phyloP scores from a whole-genome alignment of 768 basidiomycete genomes.

The Neoboletus subvelutipes region DNA sequence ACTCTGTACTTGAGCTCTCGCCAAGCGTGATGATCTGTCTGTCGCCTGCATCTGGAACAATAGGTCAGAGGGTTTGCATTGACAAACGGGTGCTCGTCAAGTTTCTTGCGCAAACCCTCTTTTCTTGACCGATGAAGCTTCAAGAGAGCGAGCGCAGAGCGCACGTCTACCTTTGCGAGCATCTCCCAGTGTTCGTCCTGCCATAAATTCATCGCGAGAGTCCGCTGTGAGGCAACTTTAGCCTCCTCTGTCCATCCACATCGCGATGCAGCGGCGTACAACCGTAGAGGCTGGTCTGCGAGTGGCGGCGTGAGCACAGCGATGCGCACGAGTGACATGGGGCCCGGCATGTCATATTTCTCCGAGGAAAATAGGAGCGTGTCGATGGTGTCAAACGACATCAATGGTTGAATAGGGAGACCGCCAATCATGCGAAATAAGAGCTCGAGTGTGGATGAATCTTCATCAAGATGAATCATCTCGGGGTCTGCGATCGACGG shows the following conservation, averaged over 20 bases:
- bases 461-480: conserved; percentile 57
- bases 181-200: conserved; percentile 42
- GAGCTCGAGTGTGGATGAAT: conserved; percentile 50
- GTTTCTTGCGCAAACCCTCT: conserved; percentile 46
- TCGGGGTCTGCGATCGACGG: conserved; percentile 28
- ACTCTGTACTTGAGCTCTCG: conserved; percentile 61
- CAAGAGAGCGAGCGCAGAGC: conserved; percentile 53
- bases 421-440: conserved; percentile 64
- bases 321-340: conserved; percentile 57
- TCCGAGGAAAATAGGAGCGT: conserved; percentile 60
- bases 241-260: conserved; percentile 61
- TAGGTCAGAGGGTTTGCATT: conserved; percentile 37
- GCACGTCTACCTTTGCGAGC: conserved; percentile 48
- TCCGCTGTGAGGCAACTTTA: conserved; percentile 51
- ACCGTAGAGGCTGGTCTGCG: conserved; percentile 47
- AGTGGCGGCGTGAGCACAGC: conserved; percentile 54
- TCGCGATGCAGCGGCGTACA: conserved; percentile 55
- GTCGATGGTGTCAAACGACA: conserved; percentile 55
- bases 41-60: conserved; percentile 50
- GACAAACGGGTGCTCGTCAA: conserved; percentile 62
- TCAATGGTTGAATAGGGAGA: conserved; percentile 47
- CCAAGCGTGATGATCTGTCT: conserved; percentile 61
- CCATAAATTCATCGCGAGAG: conserved; percentile 54
- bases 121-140: conserved; percentile 54
- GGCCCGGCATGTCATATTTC: conserved; percentile 71